Conservation (phyloP, 768 basidiomycete species). For the Lactarius trivialis region DNA sequence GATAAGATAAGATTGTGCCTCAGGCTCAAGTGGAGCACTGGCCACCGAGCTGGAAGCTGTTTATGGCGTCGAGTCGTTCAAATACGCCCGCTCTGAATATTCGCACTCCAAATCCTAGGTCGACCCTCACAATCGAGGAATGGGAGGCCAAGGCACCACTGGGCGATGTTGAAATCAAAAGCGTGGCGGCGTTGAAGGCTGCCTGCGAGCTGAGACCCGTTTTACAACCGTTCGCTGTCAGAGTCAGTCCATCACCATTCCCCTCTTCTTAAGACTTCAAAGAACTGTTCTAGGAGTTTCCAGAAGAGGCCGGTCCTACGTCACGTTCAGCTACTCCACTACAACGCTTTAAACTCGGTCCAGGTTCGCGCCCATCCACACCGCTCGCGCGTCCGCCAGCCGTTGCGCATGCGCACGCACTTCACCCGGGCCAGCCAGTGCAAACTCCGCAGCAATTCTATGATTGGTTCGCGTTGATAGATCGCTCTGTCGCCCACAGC, state of each 20-base stretch:
- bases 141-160: constrained; percentile 86
- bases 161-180: constrained; percentile 58
- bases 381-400: constrained; percentile 20
- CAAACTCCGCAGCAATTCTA: constrained; percentile 94
- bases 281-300: constrained; percentile 33
- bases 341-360: constrained; percentile 23
- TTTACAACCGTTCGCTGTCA: constrained; percentile 47
- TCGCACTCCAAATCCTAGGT: constrained; percentile 33
- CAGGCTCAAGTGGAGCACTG: too few relatives aligned
- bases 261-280: not conserved
- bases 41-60: not conserved
- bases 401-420: constrained; percentile 37
- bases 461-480: constrained; percentile 91
- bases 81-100: constrained; percentile 23
- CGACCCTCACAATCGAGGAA: constrained; percentile 68
- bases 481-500: constrained; percentile 83
- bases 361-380: constrained; percentile 28
- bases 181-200: constrained; percentile 55
- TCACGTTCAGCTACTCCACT: constrained; percentile 46
- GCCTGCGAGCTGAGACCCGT: constrained; percentile 50
- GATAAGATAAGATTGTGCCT: not conserved
- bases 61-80: constrained; percentile 18
- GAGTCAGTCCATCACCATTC: constrained; percentile 42
- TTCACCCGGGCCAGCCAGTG: constrained; percentile 73
- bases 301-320: constrained; percentile 33